Conservation (phyloP, 164 flowering plant genomes). For the Magnolia changhungtana region DNA sequence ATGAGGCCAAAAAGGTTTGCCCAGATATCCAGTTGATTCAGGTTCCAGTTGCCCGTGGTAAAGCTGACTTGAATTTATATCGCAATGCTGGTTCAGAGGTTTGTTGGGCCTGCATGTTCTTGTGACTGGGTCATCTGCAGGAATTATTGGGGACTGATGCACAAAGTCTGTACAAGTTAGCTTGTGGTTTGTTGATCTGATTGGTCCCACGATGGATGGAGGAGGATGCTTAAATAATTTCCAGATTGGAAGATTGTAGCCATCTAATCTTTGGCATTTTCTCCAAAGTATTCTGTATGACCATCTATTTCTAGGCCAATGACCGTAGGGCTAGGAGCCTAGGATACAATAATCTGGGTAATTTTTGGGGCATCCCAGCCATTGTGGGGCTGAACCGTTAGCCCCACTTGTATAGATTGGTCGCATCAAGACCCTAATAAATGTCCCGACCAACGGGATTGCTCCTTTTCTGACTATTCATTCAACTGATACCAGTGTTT, state of each 20-base stretch:
- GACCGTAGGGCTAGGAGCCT: no score
- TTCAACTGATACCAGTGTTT: not conserved
- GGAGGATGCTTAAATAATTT: not conserved
- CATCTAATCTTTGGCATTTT: not conserved
- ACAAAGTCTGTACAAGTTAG: not conserved
- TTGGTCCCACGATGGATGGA: not conserved
- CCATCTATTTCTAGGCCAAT: no score
- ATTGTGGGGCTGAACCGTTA: not conserved
- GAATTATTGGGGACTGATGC: not conserved
- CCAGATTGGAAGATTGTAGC: not conserved
- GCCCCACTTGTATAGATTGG: not conserved
- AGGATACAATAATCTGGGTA: not conserved
- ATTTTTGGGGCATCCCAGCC: not conserved
- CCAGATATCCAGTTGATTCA: constrained; percentile 81
- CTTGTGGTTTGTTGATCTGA: not conserved
- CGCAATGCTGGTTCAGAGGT: constrained; percentile 97
- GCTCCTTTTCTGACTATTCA: not conserved
- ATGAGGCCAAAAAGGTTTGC: constrained; percentile 84
- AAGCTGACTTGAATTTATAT: constrained; percentile 78
- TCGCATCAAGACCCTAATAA: not conserved
- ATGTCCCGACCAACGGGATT: not conserved
- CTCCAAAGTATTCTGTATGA: not conserved
- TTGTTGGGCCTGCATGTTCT: not conserved
- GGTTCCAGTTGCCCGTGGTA: constrained; percentile 94
- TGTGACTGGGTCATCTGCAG: constrained; percentile 1